Conservation (phyloP, 1,284 basidiomycete genomes). For the Sanghuangporus baumii region DNA sequence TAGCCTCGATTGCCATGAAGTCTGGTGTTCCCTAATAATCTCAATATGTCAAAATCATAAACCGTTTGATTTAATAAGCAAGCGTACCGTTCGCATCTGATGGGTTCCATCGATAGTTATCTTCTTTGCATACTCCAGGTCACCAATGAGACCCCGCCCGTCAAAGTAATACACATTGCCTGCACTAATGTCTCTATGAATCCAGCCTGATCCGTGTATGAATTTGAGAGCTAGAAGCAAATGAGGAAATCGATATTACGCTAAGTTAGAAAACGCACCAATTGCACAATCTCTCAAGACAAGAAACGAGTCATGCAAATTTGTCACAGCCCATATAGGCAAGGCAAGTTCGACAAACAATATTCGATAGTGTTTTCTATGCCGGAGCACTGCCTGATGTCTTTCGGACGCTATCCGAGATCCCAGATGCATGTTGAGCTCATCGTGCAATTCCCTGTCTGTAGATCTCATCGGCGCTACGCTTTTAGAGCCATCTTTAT, state of each 20-base stretch:
- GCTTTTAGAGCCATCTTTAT: background rate
- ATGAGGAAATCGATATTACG: background rate
- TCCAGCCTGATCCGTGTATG: background rate
- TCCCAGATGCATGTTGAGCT: background rate
- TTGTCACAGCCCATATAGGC: background rate
- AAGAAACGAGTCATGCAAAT: background rate
- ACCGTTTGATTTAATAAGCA: background rate
- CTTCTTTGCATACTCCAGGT: constrained; percentile 12
- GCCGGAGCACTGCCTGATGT: background rate
- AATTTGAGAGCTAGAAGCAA: background rate
- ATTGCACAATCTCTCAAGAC: background rate
- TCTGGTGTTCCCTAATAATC: background rate
- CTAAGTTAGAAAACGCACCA: background rate
- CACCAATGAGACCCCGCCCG: constrained; percentile 3
- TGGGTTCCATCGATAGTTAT: background rate
- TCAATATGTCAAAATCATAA: background rate
- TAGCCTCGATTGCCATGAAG: background rate
- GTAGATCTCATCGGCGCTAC: background rate
- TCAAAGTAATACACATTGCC: background rate
- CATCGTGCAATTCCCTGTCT: background rate
- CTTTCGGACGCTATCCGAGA: background rate
- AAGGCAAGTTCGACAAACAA: background rate
- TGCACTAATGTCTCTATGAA: background rate
- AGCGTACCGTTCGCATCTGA: background rate
- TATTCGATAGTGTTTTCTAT: background rate